Conservation (phyloP, 1,284 basidiomycete genomes). For the Binderoboletus segoi region DNA sequence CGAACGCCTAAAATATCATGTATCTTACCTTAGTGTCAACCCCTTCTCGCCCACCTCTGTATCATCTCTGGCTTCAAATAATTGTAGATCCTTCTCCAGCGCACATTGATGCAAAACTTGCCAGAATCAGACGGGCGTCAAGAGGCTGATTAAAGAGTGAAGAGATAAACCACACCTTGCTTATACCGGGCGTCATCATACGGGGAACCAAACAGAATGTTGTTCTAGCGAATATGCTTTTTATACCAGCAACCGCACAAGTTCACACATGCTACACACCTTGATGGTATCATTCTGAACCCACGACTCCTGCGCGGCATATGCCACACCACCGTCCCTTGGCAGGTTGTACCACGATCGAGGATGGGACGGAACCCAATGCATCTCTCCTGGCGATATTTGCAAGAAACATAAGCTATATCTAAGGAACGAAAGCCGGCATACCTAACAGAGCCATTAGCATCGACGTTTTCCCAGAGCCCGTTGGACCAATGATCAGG, state of each 20-base stretch:
- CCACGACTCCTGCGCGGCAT: not conserved
- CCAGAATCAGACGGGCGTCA: not conserved
- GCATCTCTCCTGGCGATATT: not conserved
- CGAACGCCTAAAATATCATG: not conserved
- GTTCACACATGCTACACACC: not conserved
- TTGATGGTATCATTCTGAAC: constrained; percentile 1
- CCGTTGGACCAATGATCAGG: not conserved
- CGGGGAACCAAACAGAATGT: not conserved
- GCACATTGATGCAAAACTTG: not conserved
- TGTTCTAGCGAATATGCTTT: not conserved
- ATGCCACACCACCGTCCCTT: not conserved
- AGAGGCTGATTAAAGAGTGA: too few relatives aligned
- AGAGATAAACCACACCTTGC: not conserved
- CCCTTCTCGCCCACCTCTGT: not conserved
- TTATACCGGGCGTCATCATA: not conserved
- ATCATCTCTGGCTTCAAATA: not conserved
- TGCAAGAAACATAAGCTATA: too few relatives aligned
- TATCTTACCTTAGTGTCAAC: not conserved
- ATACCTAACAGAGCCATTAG: not conserved
- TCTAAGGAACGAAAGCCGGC: not conserved
- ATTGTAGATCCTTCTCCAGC: not conserved
- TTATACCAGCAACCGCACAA: not conserved
- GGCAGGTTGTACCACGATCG: not conserved
- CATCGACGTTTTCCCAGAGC: not conserved
- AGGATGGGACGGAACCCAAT: not conserved